phyloP scores from a whole-genome alignment of 441 rosid genomes.

The Erodium trifolium region DNA sequence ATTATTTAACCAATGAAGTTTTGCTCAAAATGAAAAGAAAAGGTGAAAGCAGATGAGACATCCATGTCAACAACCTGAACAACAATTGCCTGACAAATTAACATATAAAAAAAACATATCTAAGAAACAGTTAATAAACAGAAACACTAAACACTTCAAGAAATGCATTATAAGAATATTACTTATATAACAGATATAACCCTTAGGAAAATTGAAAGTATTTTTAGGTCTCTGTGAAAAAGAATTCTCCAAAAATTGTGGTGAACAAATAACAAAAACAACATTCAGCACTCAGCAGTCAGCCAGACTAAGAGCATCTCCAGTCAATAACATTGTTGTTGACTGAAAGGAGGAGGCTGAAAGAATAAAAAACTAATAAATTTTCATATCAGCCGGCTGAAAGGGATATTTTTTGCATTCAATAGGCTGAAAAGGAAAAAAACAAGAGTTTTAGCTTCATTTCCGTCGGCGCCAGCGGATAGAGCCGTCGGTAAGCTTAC shows the following conservation, averaged over 20 bases:
- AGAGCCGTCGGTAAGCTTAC: too few species aligned
- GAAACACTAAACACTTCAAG: background rate
- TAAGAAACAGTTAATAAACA: conserved; percentile 3
- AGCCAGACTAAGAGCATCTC: background rate
- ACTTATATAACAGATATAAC: background rate
- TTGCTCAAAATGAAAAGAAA: background rate
- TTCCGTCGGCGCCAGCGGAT: too few species aligned
- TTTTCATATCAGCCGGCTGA: too few species aligned
- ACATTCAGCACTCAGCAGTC: background rate
- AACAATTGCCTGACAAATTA: background rate
- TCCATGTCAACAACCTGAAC: background rate
- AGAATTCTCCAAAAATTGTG: background rate
- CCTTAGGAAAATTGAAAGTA: background rate
- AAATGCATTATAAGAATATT: background rate
- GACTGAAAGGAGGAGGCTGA: too few species aligned
- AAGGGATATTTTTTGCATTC: too few species aligned
- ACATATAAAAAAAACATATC: background rate
- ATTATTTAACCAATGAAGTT: background rate
- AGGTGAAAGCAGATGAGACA: background rate
- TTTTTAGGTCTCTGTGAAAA: background rate
- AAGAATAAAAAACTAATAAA: too few species aligned
- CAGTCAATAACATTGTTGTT: too few species aligned
- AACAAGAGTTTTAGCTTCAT: too few species aligned
- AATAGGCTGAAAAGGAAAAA: too few species aligned
- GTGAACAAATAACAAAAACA: background rate